Percentiles rank a stretch among this genome's conserved stretches.
Conservation (phyloP, 2,329 filamentous ascomycete species). For the Botrytis porri region DNA sequence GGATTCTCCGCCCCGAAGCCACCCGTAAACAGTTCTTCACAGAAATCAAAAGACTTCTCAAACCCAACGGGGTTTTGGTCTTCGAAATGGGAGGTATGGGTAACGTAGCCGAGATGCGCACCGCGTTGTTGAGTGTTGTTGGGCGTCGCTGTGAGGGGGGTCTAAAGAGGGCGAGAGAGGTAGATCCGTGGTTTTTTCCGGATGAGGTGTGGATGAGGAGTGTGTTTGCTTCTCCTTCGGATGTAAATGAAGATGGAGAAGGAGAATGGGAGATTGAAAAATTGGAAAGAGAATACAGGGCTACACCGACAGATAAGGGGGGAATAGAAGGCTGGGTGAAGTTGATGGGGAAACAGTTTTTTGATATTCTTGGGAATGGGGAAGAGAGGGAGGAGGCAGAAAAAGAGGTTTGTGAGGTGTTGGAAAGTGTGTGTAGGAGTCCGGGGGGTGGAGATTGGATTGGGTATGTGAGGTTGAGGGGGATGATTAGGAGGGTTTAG, state of each 20-base stretch:
- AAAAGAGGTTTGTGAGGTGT: constrained; percentile 51
- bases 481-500: constrained; percentile 44
- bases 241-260: neutral
- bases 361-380: constrained; percentile 48
- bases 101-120: constrained; percentile 61
- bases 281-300: constrained; percentile 62
- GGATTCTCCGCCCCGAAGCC: constrained; percentile 53
- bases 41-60: constrained; percentile 51
- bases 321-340: constrained; percentile 65
- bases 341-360: constrained; percentile 58
- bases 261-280: constrained; percentile 41
- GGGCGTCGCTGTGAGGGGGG: constrained; percentile 46
- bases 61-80: constrained; percentile 55
- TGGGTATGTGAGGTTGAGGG: constrained; percentile 54
- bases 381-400: constrained; percentile 51
- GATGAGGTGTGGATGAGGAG: constrained; percentile 55
- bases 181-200: constrained; percentile 70
- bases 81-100: constrained; percentile 73
- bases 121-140: constrained; percentile 53
- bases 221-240: constrained; percentile 30
- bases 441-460: constrained; percentile 57
- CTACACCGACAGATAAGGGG: constrained; percentile 56
- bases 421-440: constrained; percentile 53
- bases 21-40: constrained; percentile 50
- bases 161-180: constrained; percentile 47